A percentile compares a stretch with the other conserved stretches of the same genome.
Evolutionary conservation across 169 alveolate genomes (phyloP).

Genomic region (Plasmodium berghei): DNA sequence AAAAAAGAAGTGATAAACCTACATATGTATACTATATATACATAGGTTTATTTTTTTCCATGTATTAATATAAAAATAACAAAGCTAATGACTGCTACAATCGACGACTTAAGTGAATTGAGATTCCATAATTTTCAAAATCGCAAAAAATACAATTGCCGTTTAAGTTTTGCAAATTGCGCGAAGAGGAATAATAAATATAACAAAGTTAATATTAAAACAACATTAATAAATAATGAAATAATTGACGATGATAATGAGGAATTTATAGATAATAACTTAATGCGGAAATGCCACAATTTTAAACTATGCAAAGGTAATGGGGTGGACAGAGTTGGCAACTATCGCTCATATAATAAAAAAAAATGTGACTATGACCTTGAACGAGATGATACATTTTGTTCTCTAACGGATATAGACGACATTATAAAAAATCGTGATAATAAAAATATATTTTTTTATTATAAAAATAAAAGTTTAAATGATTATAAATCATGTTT

Average conservation of each 20-base stretch:
- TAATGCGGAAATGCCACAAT: conserved; percentile 57
- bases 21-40: neutral
- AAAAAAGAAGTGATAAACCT: too few species aligned
- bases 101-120: conserved; percentile 36
- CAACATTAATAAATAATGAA: conserved; percentile 78
- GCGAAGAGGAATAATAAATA: conserved; percentile 56
- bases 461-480: conserved; percentile 68
- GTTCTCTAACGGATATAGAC: conserved; percentile 61
- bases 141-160: conserved; percentile 64
- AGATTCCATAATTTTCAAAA: conserved; percentile 38
- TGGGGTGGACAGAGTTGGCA: conserved; percentile 4
- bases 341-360: conserved; percentile 31
- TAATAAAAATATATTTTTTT: conserved; percentile 40
- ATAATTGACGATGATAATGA: conserved; percentile 75
- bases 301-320: conserved; percentile 24
- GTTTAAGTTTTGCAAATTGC: conserved; percentile 53
- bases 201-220: conserved; percentile 79
- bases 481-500: conserved; percentile 62
- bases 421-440: conserved; percentile 38
- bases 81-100: conserved; percentile 68
- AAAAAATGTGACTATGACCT: conserved; percentile 47
- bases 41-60: conserved; percentile 15
- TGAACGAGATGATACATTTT: conserved; percentile 58
- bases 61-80: conserved; percentile 16
- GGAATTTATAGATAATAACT: conserved; percentile 36